These are phyloP conservation scores for Trichaptum fuscoviolaceum DNA, from an alignment of 768 basidiomycete genomes.

Conservation along the genomic window DNA sequence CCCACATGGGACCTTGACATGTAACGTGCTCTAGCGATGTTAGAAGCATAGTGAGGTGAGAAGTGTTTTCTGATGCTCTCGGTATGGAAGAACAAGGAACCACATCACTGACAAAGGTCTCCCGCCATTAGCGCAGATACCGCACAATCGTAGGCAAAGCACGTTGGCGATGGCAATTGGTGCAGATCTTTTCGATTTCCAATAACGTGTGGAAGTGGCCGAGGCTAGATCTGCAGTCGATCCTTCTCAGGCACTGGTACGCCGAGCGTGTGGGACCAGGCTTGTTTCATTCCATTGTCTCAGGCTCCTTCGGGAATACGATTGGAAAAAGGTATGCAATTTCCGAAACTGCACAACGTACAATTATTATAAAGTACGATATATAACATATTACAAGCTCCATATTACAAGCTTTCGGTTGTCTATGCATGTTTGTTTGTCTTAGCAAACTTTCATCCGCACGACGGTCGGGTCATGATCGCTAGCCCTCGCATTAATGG, in stretches of 20 bases:
- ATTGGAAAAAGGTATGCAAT: neutral
- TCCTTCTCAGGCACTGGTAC: neutral
- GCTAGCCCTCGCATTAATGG: constrained; percentile 37
- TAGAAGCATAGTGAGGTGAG: neutral
- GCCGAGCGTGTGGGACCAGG: no score
- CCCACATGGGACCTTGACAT: neutral
- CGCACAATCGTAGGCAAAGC: neutral
- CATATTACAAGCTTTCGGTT: no score
- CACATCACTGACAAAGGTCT: neutral
- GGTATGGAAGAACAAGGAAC: neutral
- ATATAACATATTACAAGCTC: no score
- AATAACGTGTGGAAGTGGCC: neutral
- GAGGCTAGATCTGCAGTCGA: neutral
- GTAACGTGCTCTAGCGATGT: neutral
- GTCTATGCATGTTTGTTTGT: neutral
- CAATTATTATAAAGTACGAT: no score
- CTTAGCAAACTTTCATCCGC: constrained; percentile 40
- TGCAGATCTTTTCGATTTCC: neutral
- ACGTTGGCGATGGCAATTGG: neutral
- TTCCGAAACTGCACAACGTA: neutral
- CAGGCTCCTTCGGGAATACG: no score
- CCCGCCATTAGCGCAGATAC: neutral
- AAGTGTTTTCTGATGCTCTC: neutral
- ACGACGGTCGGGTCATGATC: constrained; percentile 62
- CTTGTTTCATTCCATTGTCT: no score